Evolutionary conservation across 2,329 filamentous ascomycete species (phyloP).

Genomic region (Aspergillus udagawae): DNA sequence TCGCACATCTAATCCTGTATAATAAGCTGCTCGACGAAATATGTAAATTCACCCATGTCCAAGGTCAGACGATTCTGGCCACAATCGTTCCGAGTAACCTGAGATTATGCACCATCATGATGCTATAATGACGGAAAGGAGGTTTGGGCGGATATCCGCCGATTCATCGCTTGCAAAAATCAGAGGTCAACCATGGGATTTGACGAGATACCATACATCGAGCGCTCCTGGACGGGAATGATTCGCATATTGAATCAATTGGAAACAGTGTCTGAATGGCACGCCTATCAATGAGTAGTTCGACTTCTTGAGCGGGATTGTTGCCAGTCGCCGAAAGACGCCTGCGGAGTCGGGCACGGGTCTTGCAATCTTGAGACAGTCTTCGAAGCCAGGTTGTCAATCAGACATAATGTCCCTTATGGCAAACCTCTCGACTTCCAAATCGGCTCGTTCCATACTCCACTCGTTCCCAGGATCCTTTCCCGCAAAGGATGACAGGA

Average conservation of each 20-base stretch:
- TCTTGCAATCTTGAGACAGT: neutral
- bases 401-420: neutral
- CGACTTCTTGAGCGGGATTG: no score
- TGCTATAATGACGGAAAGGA: neutral
- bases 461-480: neutral
- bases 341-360: neutral
- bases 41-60: neutral
- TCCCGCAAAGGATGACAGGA: neutral
- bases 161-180: no score
- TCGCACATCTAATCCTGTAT: conserved; percentile 1
- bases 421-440: neutral
- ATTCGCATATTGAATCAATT: no score
- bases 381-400: neutral
- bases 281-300: no score
- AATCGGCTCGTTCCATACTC: neutral
- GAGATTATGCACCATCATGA: neutral
- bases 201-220: no score
- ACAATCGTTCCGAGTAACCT: neutral
- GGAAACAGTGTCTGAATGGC: no score
- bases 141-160: no score
- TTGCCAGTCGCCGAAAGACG: no score
- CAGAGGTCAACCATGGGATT: no score
- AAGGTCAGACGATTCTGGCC: neutral
- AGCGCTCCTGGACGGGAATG: no score
- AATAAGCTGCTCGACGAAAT: neutral